A percentile compares a stretch with the other conserved stretches of the same genome.
These are phyloP conservation scores for Aspergillus amoenus DNA, from an alignment of 2,329 filamentous ascomycete species.

Conservation along the genomic window DNA sequence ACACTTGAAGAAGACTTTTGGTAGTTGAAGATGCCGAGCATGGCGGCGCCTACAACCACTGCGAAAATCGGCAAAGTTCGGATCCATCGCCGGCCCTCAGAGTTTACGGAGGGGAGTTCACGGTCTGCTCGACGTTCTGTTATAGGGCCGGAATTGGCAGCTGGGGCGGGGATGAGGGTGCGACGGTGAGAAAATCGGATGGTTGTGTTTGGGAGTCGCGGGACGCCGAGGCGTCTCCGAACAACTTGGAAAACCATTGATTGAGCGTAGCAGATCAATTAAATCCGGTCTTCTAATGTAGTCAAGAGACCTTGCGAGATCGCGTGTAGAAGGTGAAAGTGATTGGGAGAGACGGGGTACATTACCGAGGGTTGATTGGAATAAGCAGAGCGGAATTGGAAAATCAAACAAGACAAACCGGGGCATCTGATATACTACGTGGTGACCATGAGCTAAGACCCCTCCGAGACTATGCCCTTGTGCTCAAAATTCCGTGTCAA, in stretches of 20 bases:
- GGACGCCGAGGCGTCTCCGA: constrained; percentile 20
- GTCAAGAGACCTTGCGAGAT: background rate
- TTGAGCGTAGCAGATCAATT: background rate
- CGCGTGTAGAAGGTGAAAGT: background rate
- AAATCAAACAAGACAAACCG: constrained; percentile 21
- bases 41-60: constrained; percentile 66
- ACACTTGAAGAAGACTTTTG: constrained; percentile 88
- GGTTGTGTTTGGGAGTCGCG: constrained; percentile 13
- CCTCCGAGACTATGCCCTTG: background rate
- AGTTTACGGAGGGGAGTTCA: constrained; percentile 48
- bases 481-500: background rate
- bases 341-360: background rate
- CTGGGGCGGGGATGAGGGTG: constrained; percentile 52
- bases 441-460: background rate
- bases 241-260: constrained; percentile 19
- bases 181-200: constrained; percentile 31
- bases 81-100: constrained; percentile 59
- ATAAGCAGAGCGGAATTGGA: background rate
- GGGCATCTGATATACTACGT: background rate
- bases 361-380: constrained; percentile 2
- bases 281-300: background rate
- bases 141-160: constrained; percentile 51
- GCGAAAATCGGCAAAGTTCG: constrained; percentile 80
- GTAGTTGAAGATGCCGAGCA: constrained; percentile 97
- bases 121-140: constrained; percentile 54